Conservation (phyloP, 495 filamentous ascomycete species). For the Hamigera avellanea region DNA sequence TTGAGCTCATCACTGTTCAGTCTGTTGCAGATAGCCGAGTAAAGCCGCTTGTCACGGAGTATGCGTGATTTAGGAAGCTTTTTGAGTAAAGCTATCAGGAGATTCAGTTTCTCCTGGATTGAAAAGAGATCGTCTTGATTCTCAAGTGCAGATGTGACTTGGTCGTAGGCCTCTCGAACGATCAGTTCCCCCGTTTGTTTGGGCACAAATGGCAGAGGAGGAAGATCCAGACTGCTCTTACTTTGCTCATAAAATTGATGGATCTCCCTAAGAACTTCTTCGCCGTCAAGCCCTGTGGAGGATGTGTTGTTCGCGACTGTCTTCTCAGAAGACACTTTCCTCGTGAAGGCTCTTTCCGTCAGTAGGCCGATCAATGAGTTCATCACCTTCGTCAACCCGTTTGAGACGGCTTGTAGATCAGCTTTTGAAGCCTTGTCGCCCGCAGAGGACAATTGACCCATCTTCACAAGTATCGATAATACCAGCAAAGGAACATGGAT, state of each 20-base stretch:
- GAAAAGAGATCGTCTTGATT: conserved; percentile 10
- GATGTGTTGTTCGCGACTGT: conserved; percentile 5
- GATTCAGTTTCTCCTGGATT: conserved; percentile 30
- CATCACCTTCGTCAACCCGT: conserved; percentile 20
- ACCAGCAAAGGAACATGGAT: conserved; percentile 70
- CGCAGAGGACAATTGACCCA: conserved; percentile 17
- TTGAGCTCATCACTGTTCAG: conserved; percentile 11
- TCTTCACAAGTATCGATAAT: conserved; percentile 53
- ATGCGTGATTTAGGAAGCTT: conserved; percentile 43
- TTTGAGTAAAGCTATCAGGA: conserved; percentile 45
- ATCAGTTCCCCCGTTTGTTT: conserved; percentile 48
- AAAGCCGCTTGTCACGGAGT: conserved; percentile 41
- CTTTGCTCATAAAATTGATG: conserved; percentile 49
- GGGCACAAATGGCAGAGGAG: conserved; percentile 44
- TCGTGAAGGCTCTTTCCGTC: conserved; percentile 57
- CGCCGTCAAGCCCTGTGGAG: conserved; percentile 9
- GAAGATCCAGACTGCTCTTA: conserved; percentile 31
- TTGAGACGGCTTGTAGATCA: conserved; percentile 14
- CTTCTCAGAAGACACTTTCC: conserved; percentile 20
- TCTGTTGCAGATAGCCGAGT: conserved; percentile 39
- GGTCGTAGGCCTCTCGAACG: conserved; percentile 44
- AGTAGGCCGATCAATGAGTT: conserved; percentile 41
- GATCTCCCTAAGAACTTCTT: conserved; percentile 47
- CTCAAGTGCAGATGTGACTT: conserved; percentile 33
- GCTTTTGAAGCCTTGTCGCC: conserved; percentile 4